Evolutionary conservation across 2,329 filamentous ascomycete genomes (phyloP).

Genomic region (Hawksworthiomyces lignivorus): DNA sequence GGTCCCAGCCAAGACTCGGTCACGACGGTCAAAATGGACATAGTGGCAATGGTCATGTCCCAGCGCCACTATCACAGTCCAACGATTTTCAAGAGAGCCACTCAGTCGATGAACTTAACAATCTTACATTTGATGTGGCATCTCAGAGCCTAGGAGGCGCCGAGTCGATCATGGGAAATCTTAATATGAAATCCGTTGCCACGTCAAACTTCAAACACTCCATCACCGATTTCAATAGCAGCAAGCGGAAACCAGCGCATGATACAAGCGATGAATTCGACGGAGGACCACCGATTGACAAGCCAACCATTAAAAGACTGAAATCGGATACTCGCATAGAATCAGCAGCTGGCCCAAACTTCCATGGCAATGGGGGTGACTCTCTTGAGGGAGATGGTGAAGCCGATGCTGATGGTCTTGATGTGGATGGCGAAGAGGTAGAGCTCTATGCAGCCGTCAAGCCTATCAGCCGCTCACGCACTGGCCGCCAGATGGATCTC

Average conservation of each 20-base stretch:
- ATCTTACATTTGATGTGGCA: constrained; percentile 41
- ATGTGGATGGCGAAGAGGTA: constrained; percentile 37
- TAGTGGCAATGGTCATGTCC: constrained; percentile 11
- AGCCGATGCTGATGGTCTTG: too few species aligned
- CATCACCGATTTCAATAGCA: constrained; percentile 32
- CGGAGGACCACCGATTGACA: constrained; percentile 21
- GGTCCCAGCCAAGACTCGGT: constrained; percentile 15
- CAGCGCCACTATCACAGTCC: constrained; percentile 16
- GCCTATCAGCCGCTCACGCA: constrained; percentile 39
- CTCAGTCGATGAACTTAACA: constrained; percentile 43
- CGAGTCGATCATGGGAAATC: constrained; percentile 35
- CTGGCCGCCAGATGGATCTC: constrained; percentile 50
- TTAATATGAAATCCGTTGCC: constrained; percentile 34
- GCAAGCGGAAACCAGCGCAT: constrained; percentile 47
- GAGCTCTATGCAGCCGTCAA: constrained; percentile 42
- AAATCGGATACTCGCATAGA: constrained; percentile 41
- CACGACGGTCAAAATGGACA: constrained; percentile 12
- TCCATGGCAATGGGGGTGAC: background rate
- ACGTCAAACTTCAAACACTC: constrained; percentile 17
- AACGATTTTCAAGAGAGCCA: constrained; percentile 22
- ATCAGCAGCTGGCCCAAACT: constrained; percentile 12
- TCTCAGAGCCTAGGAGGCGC: constrained; percentile 50
- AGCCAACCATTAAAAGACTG: constrained; percentile 48
- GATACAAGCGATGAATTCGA: constrained; percentile 48
- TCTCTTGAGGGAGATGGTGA: too few species aligned